A percentile compares a stretch with the other conserved stretches of the same genome.
These are phyloP conservation scores for Warburgia ugandensis DNA, from an alignment of 164 flowering plant genomes.

Conservation along the genomic window DNA sequence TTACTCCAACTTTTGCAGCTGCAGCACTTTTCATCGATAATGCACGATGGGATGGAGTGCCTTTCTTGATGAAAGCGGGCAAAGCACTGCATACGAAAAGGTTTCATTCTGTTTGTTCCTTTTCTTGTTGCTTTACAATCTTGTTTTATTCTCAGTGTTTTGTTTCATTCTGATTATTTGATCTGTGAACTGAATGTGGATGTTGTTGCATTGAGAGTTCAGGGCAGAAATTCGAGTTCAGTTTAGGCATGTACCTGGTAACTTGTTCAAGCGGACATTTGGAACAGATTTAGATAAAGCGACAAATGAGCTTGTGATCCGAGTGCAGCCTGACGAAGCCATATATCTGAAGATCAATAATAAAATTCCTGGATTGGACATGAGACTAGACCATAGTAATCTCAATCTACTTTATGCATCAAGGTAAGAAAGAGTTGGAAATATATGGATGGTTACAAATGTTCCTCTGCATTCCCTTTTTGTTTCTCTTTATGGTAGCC, in stretches of 20 bases:
- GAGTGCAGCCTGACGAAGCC: constrained; percentile 83
- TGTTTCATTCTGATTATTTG: background rate
- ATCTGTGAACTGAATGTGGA: background rate
- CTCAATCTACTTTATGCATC: constrained; percentile 66
- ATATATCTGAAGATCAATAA: constrained; percentile 75
- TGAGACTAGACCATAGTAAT: constrained; percentile 69
- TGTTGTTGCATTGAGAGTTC: constrained; percentile 15
- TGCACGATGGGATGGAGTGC: constrained; percentile 96
- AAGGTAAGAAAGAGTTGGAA: constrained; percentile 27
- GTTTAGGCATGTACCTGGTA: constrained; percentile 89
- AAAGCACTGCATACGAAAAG: constrained; percentile 58
- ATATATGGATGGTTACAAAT: background rate
- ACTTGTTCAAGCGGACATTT: constrained; percentile 52
- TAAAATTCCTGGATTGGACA: constrained; percentile 83
- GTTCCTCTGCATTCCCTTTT: no score
- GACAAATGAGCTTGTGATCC: constrained; percentile 80
- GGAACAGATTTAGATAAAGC: constrained; percentile 66
- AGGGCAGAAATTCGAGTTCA: constrained; percentile 90
- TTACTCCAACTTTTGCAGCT: constrained; percentile 80
- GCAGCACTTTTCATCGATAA: constrained; percentile 77
- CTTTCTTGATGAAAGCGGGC: constrained; percentile 89
- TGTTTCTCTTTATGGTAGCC: no score
- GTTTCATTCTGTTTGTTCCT: constrained; percentile 16
- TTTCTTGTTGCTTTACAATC: background rate
- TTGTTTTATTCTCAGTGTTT: background rate